Evolutionary conservation across 1,139 yeast genomes (phyloP).

Genomic region (Neolecta irregularis): DNA sequence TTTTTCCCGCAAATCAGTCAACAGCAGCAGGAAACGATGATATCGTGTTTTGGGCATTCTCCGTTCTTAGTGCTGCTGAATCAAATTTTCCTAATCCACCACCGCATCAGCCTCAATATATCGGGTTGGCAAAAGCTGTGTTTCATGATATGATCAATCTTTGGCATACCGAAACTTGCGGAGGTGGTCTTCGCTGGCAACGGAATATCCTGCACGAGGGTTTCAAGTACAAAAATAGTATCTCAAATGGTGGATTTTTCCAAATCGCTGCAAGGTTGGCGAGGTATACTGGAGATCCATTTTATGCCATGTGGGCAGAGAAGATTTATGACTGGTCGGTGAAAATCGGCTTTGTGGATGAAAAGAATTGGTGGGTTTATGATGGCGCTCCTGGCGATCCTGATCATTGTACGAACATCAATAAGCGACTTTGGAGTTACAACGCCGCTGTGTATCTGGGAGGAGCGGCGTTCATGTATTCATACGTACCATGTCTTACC

Average conservation of each 20-base stretch:
- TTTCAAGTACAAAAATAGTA: slow-evolving; percentile 64
- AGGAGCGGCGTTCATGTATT: slow-evolving; percentile 58
- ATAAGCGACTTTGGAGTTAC: slow-evolving; percentile 55
- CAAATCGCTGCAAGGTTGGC: slow-evolving; percentile 49
- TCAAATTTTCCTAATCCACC: slow-evolving; percentile 55
- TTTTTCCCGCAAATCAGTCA: slow-evolving; percentile 60
- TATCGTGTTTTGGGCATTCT: slow-evolving; percentile 81
- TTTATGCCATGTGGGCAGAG: slow-evolving; percentile 56
- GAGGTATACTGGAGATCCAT: slow-evolving; percentile 48
- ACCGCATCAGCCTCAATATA: slow-evolving; percentile 20
- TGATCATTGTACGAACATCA: slow-evolving; percentile 34
- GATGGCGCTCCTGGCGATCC: slow-evolving; percentile 51
- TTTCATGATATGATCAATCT: slow-evolving; percentile 65
- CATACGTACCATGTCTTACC: slow-evolving; percentile 7
- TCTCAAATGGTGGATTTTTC: slow-evolving; percentile 42
- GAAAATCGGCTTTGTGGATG: slow-evolving; percentile 37
- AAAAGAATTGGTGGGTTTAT: slow-evolving; percentile 30
- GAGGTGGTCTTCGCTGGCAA: slow-evolving; percentile 79
- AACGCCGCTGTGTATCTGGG: slow-evolving; percentile 54
- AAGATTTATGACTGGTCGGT: slow-evolving; percentile 60
- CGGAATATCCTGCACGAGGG: slow-evolving; percentile 74
- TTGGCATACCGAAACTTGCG: slow-evolving; percentile 53
- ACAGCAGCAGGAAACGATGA: slow-evolving; percentile 82
- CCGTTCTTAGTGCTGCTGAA: slow-evolving; percentile 74
- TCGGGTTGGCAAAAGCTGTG: slow-evolving; percentile 48